phyloP scores from a whole-genome alignment of 768 basidiomycete species.

The Psilocybe tampanensis region DNA sequence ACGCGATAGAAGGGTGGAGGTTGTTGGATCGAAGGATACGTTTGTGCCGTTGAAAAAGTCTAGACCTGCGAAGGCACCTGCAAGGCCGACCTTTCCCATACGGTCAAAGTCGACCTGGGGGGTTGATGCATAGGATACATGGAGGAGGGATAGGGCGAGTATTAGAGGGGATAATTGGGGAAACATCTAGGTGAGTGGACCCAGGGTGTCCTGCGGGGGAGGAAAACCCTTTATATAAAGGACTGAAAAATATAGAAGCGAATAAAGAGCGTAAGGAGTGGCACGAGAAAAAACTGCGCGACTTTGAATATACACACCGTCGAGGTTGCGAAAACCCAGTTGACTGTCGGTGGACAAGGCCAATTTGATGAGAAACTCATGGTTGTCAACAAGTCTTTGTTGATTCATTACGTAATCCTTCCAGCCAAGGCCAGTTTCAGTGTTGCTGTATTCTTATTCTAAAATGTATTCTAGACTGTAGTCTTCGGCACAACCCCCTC shows the following conservation, averaged over 20 bases:
- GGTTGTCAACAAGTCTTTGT: constrained; percentile 20
- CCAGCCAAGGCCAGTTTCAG: too few relatives aligned
- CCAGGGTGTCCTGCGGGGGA: constrained; percentile 12
- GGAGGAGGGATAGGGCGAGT: constrained; percentile 28
- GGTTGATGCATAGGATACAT: constrained; percentile 35
- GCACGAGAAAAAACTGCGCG: constrained; percentile 12
- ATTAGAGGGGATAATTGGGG: constrained; percentile 22
- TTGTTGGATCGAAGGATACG: constrained; percentile 66
- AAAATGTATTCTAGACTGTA: constrained; percentile 20
- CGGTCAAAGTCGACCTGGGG: constrained; percentile 54
- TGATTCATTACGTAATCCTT: constrained; percentile 19
- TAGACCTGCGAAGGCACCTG: constrained; percentile 87
- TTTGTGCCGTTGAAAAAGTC: constrained; percentile 67
- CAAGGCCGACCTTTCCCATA: constrained; percentile 91
- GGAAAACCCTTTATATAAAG: constrained; percentile 8
- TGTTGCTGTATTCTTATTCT: too few relatives aligned
- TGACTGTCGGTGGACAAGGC: constrained; percentile 8
- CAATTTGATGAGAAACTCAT: constrained; percentile 15
- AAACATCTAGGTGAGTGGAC: constrained; percentile 21
- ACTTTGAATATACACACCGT: constrained; percentile 17
- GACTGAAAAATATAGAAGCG: constrained; percentile 5
- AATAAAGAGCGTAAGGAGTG: constrained; percentile 15
- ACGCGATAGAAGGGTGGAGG: constrained; percentile 72
- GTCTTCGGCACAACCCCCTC: constrained; percentile 33
- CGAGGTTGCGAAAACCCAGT: constrained; percentile 6